Percentiles rank a stretch among this genome's conserved stretches.
phyloP scores from a whole-genome alignment of 495 filamentous ascomycete species.

The Haplographium delicatum region DNA sequence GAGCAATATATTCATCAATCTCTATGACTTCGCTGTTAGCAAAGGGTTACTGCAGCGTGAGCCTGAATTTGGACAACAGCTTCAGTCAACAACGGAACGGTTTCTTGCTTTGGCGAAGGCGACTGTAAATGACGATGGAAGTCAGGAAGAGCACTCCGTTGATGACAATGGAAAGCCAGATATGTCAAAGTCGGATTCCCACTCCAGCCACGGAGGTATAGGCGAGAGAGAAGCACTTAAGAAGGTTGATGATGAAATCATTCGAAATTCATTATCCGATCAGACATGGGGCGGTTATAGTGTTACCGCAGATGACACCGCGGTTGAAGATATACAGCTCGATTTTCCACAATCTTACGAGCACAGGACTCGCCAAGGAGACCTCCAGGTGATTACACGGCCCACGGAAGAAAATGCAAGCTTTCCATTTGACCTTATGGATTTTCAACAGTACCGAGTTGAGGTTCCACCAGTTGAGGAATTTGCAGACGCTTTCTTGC shows the following conservation, averaged over 20 bases:
- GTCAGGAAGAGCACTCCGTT: constrained; percentile 20
- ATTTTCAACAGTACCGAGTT: constrained; percentile 22
- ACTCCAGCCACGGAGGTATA: constrained; percentile 4
- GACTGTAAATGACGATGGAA: constrained; percentile 31
- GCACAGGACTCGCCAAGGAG: constrained; percentile 7
- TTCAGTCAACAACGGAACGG: constrained; percentile 38
- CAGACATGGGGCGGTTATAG: constrained; percentile 12
- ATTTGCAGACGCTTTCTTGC: constrained; percentile 18
- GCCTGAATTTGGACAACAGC: constrained; percentile 46
- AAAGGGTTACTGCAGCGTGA: constrained; percentile 43
- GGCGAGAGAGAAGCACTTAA: constrained; percentile 3
- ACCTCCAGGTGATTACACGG: constrained; percentile 24
- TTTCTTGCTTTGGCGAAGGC: constrained; percentile 39
- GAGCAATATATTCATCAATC: constrained; percentile 64
- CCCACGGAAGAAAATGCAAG: constrained; percentile 27
- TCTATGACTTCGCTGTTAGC: constrained; percentile 54
- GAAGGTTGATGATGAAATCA: background rate
- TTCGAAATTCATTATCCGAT: background rate
- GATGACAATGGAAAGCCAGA: constrained; percentile 11
- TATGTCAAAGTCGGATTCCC: background rate
- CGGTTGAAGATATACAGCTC: constrained; percentile 14
- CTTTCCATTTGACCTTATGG: constrained; percentile 26
- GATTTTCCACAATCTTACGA: constrained; percentile 8
- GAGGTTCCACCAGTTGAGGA: constrained; percentile 19
- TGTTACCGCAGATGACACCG: constrained; percentile 7